phyloP scores from a whole-genome alignment of 2,329 filamentous ascomycete genomes.

The Didymella arachidicola region DNA sequence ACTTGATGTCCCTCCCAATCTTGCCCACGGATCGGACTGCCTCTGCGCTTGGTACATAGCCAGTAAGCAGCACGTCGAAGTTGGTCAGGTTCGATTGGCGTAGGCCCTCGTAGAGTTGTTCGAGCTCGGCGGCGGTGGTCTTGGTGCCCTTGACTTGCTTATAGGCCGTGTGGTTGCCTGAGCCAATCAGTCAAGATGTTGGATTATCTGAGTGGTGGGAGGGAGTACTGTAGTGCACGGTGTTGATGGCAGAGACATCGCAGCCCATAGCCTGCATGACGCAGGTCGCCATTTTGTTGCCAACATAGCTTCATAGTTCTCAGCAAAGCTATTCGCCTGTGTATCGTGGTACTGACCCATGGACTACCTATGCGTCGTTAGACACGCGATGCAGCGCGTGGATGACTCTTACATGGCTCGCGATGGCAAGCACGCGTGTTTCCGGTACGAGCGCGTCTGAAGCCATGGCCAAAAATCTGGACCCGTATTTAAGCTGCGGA shows the following conservation, averaged over 20 bases:
- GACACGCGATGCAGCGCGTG: slow-evolving; percentile 12
- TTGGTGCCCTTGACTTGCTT: slow-evolving; percentile 85
- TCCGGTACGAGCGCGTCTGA: slow-evolving; percentile 61
- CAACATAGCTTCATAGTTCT: slow-evolving; percentile 66
- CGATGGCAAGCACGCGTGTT: slow-evolving; percentile 80
- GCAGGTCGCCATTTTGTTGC: slow-evolving; percentile 96
- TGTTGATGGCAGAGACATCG: slow-evolving; percentile 93
- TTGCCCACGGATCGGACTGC: slow-evolving; percentile 83
- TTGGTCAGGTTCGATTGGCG: slow-evolving; percentile 83
- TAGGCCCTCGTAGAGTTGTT: slow-evolving; percentile 83
- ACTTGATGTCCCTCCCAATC: slow-evolving; percentile 82
- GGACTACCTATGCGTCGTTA: slow-evolving; percentile 66
- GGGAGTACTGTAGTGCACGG: slow-evolving; percentile 82
- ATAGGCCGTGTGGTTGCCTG: slow-evolving; percentile 87
- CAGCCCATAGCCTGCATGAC: slow-evolving; percentile 93
- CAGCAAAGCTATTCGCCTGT: slow-evolving; percentile 61
- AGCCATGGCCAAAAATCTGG: slow-evolving; percentile 28
- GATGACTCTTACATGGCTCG: slow-evolving; percentile 81
- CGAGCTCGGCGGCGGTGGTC: slow-evolving; percentile 81
- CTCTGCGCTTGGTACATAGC: slow-evolving; percentile 88
- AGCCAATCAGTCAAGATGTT: neutral
- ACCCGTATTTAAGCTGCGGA: neutral
- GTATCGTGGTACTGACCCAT: slow-evolving; percentile 66
- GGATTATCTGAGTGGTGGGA: neutral
- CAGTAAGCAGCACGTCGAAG: slow-evolving; percentile 94